Evolutionary conservation across 2,329 filamentous ascomycete genomes (phyloP).

Genomic region (Ophiognomonia clavigignenti-juglandacearum): DNA sequence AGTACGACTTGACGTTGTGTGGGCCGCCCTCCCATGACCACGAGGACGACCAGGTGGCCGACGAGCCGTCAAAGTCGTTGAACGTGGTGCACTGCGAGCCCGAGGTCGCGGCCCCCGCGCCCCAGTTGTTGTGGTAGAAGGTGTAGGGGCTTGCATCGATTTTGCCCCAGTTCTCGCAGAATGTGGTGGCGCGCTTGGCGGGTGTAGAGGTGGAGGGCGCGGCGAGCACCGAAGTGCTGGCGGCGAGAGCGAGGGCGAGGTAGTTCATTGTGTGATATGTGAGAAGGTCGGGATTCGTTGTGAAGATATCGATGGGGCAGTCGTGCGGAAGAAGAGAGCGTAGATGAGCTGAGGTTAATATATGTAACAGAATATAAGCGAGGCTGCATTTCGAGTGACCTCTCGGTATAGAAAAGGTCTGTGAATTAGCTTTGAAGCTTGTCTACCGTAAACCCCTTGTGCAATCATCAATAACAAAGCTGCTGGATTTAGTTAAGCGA

Average conservation of each 20-base stretch:
- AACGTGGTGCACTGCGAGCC: constrained; percentile 40
- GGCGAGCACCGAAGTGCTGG: constrained; percentile 1
- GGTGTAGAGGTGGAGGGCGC: constrained; percentile 6
- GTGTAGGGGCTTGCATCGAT: constrained; percentile 31
- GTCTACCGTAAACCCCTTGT: too few relatives aligned
- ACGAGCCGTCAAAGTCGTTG: constrained; percentile 28
- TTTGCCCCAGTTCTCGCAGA: constrained; percentile 4
- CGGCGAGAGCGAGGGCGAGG: constrained; percentile 1
- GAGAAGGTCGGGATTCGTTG: background rate
- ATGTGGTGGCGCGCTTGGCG: constrained; percentile 8
- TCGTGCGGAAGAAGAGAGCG: background rate
- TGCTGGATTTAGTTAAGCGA: too few relatives aligned
- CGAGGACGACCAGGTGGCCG: constrained; percentile 36
- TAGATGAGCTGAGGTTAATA: too few relatives aligned
- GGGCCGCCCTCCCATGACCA: constrained; percentile 38
- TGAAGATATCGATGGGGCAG: background rate
- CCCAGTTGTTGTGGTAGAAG: constrained; percentile 51
- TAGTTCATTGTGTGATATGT: constrained; percentile 1
- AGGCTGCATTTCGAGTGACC: too few relatives aligned
- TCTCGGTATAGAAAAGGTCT: too few relatives aligned
- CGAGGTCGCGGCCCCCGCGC: constrained; percentile 28
- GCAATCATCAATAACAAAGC: too few relatives aligned
- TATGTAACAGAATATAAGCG: too few relatives aligned
- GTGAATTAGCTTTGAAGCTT: too few relatives aligned
- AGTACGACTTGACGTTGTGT: constrained; percentile 40